Conservation (phyloP, 768 basidiomycete species). For the Russula virescens region DNA sequence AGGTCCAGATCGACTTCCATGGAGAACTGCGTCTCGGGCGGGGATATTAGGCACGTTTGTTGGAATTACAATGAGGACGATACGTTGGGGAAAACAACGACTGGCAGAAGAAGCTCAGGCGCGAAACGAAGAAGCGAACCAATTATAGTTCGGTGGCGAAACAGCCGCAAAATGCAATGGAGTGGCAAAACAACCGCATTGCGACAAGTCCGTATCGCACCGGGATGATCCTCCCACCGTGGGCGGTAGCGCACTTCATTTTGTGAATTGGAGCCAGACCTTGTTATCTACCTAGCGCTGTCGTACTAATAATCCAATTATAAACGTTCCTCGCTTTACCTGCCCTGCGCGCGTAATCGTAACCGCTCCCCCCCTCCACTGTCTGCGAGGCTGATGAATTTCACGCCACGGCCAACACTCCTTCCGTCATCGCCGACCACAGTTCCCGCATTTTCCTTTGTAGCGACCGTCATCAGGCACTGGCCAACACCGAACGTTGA, state of each 20-base stretch:
- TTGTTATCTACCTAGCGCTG: slow-evolving; percentile 14
- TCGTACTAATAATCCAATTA: not conserved
- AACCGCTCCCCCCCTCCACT: not conserved
- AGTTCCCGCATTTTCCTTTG: slow-evolving; percentile 11
- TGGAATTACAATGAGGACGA: slow-evolving; percentile 47
- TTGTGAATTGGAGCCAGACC: not conserved
- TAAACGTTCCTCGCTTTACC: slow-evolving; percentile 2
- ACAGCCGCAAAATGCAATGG: slow-evolving; percentile 3
- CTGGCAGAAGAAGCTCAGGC: slow-evolving; percentile 28
- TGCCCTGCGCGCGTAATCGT: not conserved
- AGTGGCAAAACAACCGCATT: slow-evolving; percentile 11
- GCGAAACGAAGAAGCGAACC: slow-evolving; percentile 25
- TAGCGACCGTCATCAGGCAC: slow-evolving; percentile 53
- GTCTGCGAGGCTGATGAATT: not conserved
- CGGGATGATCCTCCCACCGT: slow-evolving; percentile 11
- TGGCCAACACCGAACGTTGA: slow-evolving; percentile 47
- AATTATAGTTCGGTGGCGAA: slow-evolving; percentile 20
- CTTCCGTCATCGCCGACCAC: not conserved
- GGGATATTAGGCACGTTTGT: slow-evolving; percentile 51
- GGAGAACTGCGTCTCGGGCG: slow-evolving; percentile 17
- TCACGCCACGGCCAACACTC: not conserved
- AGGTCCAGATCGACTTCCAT: slow-evolving; percentile 22
- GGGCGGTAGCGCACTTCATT: not conserved
- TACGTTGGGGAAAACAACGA: slow-evolving; percentile 30
- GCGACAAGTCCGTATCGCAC: slow-evolving; percentile 6